These are phyloP conservation scores for Scenedesmus sp. DNA, from an alignment of 163 green algal species.

Conservation along the genomic window DNA sequence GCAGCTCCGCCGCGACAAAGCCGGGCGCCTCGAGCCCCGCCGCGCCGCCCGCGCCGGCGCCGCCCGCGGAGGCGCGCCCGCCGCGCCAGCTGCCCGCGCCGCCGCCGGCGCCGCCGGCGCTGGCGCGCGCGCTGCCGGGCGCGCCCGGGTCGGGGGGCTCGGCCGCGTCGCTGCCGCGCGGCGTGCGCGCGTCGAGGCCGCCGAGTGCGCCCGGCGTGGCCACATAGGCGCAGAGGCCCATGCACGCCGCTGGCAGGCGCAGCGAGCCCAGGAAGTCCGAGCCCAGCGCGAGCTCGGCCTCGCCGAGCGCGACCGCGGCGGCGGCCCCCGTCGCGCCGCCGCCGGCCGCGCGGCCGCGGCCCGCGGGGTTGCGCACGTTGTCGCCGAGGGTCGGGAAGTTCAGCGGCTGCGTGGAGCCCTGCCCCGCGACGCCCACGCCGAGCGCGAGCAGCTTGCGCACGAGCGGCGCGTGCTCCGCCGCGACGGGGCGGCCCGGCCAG, in stretches of 20 bases:
- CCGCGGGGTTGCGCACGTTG: conserved; percentile 46
- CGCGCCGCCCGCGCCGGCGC: not conserved
- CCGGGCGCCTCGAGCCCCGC: conserved; percentile 9
- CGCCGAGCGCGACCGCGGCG: conserved; percentile 36
- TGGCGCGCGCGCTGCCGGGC: not conserved
- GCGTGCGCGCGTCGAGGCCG: not conserved
- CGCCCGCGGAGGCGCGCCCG: not conserved
- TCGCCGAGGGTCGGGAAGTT: conserved; percentile 30
- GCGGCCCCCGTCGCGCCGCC: conserved; percentile 48
- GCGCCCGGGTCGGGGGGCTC: not conserved
- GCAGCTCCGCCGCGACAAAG: conserved; percentile 7
- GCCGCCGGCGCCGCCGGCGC: not conserved
- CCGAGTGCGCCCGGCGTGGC: conserved; percentile 50
- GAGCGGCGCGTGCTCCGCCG: not conserved
- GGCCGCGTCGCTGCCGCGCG: not conserved
- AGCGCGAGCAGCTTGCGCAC: conserved; percentile 14
- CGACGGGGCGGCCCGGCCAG: not conserved
- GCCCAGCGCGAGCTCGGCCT: conserved; percentile 41
- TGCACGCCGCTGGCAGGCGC: conserved; percentile 65
- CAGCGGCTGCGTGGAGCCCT: conserved; percentile 26
- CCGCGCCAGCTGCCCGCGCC: not conserved
- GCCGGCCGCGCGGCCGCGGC: conserved; percentile 9
- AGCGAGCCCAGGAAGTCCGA: conserved; percentile 51
- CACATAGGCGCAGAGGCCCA: conserved; percentile 63
- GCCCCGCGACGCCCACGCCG: conserved; percentile 6